Evolutionary conservation across 495 filamentous ascomycete species (phyloP).

Genomic region (Penicillium lagena): DNA sequence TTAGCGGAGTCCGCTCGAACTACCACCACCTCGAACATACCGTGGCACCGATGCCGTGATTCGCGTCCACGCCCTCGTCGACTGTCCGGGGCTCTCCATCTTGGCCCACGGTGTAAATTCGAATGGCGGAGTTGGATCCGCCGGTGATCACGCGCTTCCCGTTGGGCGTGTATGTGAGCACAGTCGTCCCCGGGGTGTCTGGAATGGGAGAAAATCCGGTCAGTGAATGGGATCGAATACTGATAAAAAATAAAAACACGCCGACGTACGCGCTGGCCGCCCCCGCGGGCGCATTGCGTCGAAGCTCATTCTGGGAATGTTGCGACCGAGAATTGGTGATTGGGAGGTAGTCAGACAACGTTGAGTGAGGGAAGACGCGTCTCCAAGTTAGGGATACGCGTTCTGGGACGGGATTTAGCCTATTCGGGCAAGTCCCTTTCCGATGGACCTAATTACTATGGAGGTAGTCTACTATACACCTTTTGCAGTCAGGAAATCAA

Average conservation of each 20-base stretch:
- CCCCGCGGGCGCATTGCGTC: conserved; percentile 37
- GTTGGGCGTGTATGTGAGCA: conserved; percentile 61
- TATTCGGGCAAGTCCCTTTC: conserved; percentile 8
- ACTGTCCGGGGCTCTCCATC: conserved; percentile 88
- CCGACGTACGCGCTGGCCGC: conserved; percentile 38
- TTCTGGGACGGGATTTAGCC: conserved; percentile 22
- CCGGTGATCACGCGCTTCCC: conserved; percentile 71
- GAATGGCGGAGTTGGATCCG: conserved; percentile 83
- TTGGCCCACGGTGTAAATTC: conserved; percentile 81
- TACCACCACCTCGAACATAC: conserved; percentile 32
- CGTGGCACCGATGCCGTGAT: conserved; percentile 66
- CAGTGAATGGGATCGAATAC: too few relatives aligned
- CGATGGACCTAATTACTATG: too few relatives aligned
- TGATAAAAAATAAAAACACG: background rate
- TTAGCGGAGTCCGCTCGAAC: background rate
- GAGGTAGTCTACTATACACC: conserved; percentile 2
- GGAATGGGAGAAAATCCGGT: background rate
- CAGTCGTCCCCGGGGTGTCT: conserved; percentile 66
- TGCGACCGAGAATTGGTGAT: too few relatives aligned
- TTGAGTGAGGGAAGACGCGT: background rate
- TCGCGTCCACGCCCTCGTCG: conserved; percentile 78
- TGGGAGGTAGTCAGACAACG: too few relatives aligned
- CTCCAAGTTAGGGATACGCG: conserved; percentile 20
- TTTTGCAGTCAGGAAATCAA: conserved; percentile 54
- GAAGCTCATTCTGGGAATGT: conserved; percentile 22